phyloP scores from a whole-genome alignment of 805 yeast species.

The Suhomyces kilbournensis region DNA sequence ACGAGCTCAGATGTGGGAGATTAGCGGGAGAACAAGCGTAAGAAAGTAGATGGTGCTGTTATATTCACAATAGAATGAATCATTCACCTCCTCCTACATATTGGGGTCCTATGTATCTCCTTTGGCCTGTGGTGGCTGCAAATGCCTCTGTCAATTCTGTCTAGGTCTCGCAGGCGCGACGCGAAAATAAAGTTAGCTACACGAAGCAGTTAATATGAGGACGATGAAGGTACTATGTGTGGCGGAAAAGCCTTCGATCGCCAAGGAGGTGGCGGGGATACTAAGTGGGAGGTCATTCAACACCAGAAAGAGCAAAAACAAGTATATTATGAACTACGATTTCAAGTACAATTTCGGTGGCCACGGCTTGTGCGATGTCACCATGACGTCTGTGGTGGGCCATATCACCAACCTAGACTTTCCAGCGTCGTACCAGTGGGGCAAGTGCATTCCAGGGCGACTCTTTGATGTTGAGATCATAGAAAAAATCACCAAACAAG shows the following conservation, averaged over 20 bases:
- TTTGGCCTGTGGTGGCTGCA: neutral
- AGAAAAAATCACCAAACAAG: constrained; percentile 35
- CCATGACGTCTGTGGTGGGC: constrained; percentile 92
- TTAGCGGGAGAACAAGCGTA: too few species aligned
- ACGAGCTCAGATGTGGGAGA: too few species aligned
- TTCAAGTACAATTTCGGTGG: constrained; percentile 64
- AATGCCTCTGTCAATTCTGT: too few species aligned
- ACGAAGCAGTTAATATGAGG: neutral
- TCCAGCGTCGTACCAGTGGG: constrained; percentile 61
- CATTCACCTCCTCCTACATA: too few species aligned
- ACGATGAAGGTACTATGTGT: constrained; percentile 81
- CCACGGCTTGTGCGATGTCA: constrained; percentile 67
- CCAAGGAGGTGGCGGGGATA: constrained; percentile 73
- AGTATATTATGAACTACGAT: constrained; percentile 77
- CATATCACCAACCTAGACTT: constrained; percentile 72
- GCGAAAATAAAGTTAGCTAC: neutral
- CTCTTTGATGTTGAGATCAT: constrained; percentile 70
- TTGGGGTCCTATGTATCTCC: too few species aligned
- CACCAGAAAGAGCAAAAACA: constrained; percentile 49
- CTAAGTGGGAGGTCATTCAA: constrained; percentile 69
- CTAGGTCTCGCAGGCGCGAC: neutral
- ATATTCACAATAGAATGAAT: too few species aligned
- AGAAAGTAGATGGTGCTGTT: too few species aligned
- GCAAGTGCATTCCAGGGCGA: constrained; percentile 57
- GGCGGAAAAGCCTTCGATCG: constrained; percentile 96